Conservation (phyloP, 192 early-diverging fungal species). For the Blastocladiella britannica region DNA sequence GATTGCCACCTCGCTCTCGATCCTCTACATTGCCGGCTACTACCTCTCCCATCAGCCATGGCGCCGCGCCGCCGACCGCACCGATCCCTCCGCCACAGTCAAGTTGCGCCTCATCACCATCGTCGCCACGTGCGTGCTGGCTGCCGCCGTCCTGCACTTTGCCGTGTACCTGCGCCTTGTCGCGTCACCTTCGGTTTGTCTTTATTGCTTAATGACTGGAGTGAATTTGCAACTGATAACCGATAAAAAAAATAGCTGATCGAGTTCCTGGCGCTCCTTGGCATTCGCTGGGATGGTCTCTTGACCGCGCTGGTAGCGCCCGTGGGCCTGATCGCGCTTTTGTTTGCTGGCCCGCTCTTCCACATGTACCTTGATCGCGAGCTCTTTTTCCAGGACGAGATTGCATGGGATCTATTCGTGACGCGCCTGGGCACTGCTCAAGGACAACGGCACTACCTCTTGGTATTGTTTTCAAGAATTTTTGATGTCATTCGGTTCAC, state of each 20-base stretch:
- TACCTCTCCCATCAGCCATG: too few species aligned
- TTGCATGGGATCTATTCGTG: conserved; percentile 9
- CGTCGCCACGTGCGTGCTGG: neutral
- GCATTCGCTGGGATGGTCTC: neutral
- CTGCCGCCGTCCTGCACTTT: neutral
- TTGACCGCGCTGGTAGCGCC: conserved; percentile 10
- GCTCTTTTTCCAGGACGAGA: conserved; percentile 19
- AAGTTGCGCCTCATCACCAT: neutral
- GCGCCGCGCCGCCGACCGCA: too few species aligned
- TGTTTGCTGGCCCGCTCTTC: conserved; percentile 37
- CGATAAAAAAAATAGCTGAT: neutral
- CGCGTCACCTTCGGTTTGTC: neutral
- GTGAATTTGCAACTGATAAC: neutral
- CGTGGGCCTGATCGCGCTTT: conserved; percentile 14
- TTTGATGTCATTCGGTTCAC: neutral
- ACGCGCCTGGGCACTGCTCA: conserved; percentile 9
- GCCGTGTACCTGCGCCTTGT: neutral
- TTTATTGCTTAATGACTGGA: neutral
- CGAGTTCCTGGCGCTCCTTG: neutral
- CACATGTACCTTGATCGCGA: conserved; percentile 15
- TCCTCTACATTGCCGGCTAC: too few species aligned
- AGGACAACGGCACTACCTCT: conserved; percentile 20
- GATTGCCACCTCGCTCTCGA: neutral
- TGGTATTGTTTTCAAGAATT: too few species aligned
- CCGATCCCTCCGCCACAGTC: neutral